phyloP scores from a whole-genome alignment of 352 stramenopile genomes.

The Aphanomyces invadans region DNA sequence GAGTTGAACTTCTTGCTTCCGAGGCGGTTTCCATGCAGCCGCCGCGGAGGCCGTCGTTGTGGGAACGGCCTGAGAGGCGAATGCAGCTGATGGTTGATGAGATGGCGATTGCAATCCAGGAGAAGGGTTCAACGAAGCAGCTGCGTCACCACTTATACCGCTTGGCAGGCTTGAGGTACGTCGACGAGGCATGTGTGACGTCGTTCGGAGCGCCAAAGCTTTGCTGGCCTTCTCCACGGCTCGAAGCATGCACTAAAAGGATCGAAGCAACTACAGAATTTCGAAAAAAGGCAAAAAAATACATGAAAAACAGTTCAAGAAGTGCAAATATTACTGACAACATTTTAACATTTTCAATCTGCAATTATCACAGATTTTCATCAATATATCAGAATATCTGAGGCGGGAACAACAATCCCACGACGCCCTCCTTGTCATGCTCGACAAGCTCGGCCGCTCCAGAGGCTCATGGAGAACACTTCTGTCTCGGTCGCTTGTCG shows the following conservation, averaged over 20 bases:
- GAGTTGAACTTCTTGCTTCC: conserved; percentile 18
- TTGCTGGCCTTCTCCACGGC: not conserved
- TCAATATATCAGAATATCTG: too few relatives aligned
- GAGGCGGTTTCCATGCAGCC: conserved; percentile 5
- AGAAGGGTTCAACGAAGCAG: too few relatives aligned
- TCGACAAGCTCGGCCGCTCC: too few relatives aligned
- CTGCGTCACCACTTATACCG: not conserved
- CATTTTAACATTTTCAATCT: not conserved
- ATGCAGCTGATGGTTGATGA: not conserved
- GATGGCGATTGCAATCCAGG: too few relatives aligned
- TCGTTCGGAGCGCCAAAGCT: not conserved
- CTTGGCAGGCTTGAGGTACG: not conserved
- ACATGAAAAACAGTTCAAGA: not conserved
- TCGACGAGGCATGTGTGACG: not conserved
- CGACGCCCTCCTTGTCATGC: too few relatives aligned
- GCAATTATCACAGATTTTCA: too few relatives aligned
- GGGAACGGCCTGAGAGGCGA: not conserved
- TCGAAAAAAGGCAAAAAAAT: not conserved
- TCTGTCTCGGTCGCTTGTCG: too few relatives aligned
- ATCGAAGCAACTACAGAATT: too few relatives aligned
- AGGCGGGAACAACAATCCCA: not conserved
- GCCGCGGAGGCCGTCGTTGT: not conserved
- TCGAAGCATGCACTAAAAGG: too few relatives aligned
- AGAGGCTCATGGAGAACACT: too few relatives aligned
- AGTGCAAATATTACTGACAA: not conserved